Conservation (phyloP, 805 yeast genomes). For the Scheffersomyces spartinae region DNA sequence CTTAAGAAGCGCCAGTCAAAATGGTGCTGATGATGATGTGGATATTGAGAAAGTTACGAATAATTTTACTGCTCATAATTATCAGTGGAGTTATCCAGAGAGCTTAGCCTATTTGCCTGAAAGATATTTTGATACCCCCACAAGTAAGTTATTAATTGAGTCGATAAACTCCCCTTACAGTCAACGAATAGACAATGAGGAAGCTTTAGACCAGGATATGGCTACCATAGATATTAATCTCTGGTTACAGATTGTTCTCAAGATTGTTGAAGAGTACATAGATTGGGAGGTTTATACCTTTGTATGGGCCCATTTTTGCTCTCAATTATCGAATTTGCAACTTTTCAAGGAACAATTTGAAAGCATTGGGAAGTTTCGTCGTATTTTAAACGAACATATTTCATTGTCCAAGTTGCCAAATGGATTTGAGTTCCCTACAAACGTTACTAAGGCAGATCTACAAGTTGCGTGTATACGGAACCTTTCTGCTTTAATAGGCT, state of each 20-base stretch:
- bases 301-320: slow-evolving; percentile 55
- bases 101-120: slow-evolving; percentile 35
- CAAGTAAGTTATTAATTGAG: slow-evolving; percentile 10
- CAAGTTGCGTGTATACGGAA: slow-evolving; percentile 56
- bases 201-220: no score
- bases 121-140: slow-evolving; percentile 29
- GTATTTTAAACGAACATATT: slow-evolving; percentile 48
- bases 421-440: slow-evolving; percentile 26
- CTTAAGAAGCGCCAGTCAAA: slow-evolving; percentile 4
- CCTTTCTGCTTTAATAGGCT: slow-evolving; percentile 51
- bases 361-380: slow-evolving; percentile 29
- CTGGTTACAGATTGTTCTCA: slow-evolving; percentile 41
- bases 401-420: slow-evolving; percentile 37
- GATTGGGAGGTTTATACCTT: slow-evolving; percentile 67
- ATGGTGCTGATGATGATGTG: slow-evolving; percentile 12
- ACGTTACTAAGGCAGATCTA: slow-evolving; percentile 45
- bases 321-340: slow-evolving; percentile 50
- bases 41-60: no score
- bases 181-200: no score
- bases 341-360: slow-evolving; percentile 36
- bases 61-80: no score
- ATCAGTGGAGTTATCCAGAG: slow-evolving; percentile 65
- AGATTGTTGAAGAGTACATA: slow-evolving; percentile 38
- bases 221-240: slow-evolving; percentile 29
- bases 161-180: no score